Percentiles rank a stretch among this genome's conserved stretches.
Conservation (phyloP, 1,284 basidiomycete genomes). For the Ceratorhiza oryzae-sativae region DNA sequence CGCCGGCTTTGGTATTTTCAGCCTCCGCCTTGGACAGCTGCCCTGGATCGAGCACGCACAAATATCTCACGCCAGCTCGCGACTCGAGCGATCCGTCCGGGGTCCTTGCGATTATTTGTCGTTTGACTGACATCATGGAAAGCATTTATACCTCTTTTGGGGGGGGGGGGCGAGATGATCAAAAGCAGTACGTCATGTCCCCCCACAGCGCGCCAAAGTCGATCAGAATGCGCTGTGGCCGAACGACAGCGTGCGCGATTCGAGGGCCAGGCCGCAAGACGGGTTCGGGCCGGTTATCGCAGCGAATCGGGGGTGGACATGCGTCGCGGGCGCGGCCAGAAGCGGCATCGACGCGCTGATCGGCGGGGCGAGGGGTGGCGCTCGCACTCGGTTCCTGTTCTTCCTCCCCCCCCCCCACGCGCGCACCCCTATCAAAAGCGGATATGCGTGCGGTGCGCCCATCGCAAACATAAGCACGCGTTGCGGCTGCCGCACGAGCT, state of each 20-base stretch:
- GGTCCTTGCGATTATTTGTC: no score
- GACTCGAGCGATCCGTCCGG: not conserved
- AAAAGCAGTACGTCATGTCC: not conserved
- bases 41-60: not conserved
- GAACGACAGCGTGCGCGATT: not conserved
- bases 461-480: not conserved
- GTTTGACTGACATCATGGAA: no score
- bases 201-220: not conserved
- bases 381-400: not conserved
- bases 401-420: not conserved
- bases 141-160: not conserved
- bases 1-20: not conserved
- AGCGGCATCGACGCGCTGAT: not conserved
- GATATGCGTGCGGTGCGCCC: not conserved
- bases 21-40: not conserved
- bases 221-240: not conserved
- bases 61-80: not conserved
- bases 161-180: not conserved
- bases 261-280: not conserved
- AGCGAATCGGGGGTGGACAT: not conserved
- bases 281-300: conserved; percentile 2
- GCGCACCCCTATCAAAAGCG: not conserved
- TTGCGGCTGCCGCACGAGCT: no score
- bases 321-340: not conserved
- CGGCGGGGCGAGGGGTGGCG: not conserved